phyloP scores from a whole-genome alignment of 176 grass and related monocot genomes.

The Carex scoparia region DNA sequence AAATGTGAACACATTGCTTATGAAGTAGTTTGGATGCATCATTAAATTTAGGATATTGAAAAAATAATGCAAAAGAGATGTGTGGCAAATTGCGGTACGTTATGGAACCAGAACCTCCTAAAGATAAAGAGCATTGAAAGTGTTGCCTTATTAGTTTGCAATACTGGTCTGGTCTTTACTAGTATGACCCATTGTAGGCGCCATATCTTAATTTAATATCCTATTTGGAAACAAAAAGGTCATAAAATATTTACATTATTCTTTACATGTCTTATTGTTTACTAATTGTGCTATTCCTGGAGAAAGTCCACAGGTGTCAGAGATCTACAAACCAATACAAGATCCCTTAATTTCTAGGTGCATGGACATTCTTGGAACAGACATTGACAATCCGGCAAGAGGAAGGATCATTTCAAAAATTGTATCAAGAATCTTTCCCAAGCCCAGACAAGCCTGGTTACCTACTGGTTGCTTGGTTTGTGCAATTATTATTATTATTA shows the following conservation, averaged over 20 bases:
- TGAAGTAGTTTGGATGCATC: too few species aligned
- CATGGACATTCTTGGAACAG: constrained; percentile 54
- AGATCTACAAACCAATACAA: constrained; percentile 89
- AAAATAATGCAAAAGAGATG: too few species aligned
- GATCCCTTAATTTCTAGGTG: constrained; percentile 74
- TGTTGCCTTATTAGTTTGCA: too few species aligned
- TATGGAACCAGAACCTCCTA: too few species aligned
- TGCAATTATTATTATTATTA: background rate
- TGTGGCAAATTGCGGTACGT: too few species aligned
- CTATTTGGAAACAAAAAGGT: background rate
- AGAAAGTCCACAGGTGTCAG: constrained; percentile 71
- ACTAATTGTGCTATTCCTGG: constrained; percentile 35
- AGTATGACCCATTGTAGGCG: too few species aligned
- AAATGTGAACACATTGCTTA: too few species aligned
- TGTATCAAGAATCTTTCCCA: constrained; percentile 75
- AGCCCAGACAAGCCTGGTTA: constrained; percentile 84
- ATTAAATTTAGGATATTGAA: too few species aligned
- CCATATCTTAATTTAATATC: too few species aligned
- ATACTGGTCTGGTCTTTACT: too few species aligned
- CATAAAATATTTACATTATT: background rate
- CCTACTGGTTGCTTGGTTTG: constrained; percentile 93
- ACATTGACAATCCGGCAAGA: constrained; percentile 39
- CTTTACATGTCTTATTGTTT: constrained; percentile 9
- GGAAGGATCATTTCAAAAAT: constrained; percentile 54
- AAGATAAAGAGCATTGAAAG: too few species aligned